These are phyloP conservation scores for Lobosporangium transversale DNA, from an alignment of 192 early-diverging fungal species.

Conservation along the genomic window DNA sequence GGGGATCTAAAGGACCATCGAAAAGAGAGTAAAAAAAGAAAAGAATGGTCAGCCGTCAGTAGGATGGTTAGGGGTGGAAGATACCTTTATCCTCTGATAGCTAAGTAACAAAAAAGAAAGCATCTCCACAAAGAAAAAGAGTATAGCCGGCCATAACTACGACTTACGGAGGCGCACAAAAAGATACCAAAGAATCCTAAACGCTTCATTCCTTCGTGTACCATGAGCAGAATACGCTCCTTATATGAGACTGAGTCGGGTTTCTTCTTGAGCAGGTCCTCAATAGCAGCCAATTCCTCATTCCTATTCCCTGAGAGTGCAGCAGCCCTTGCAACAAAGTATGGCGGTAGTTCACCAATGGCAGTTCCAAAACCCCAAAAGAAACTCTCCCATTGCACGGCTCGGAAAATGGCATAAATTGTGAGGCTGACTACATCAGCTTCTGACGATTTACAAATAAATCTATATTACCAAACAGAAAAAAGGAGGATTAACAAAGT, in stretches of 20 bases:
- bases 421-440: conserved; percentile 53
- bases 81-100: too few species aligned
- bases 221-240: conserved; percentile 70
- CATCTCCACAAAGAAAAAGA: too few species aligned
- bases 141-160: too few species aligned
- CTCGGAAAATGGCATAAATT: conserved; percentile 70
- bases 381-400: conserved; percentile 81
- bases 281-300: conserved; percentile 56
- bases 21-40: not conserved
- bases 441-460: conserved; percentile 41
- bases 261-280: conserved; percentile 58
- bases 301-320: conserved; percentile 65
- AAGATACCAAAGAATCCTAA: conserved; percentile 93
- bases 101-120: too few species aligned
- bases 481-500: not conserved
- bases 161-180: conserved; percentile 83
- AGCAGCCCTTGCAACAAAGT: conserved; percentile 86
- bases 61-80: too few species aligned
- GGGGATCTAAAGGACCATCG: conserved; percentile 72
- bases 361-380: conserved; percentile 96
- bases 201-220: conserved; percentile 76
- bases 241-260: conserved; percentile 67
- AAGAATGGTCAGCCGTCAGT: not conserved
- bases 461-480: conserved; percentile 17
- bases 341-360: conserved; percentile 93